Evolutionary conservation across 2,329 filamentous ascomycete species (phyloP).

Genomic region (Incumbomyces delicatus): DNA sequence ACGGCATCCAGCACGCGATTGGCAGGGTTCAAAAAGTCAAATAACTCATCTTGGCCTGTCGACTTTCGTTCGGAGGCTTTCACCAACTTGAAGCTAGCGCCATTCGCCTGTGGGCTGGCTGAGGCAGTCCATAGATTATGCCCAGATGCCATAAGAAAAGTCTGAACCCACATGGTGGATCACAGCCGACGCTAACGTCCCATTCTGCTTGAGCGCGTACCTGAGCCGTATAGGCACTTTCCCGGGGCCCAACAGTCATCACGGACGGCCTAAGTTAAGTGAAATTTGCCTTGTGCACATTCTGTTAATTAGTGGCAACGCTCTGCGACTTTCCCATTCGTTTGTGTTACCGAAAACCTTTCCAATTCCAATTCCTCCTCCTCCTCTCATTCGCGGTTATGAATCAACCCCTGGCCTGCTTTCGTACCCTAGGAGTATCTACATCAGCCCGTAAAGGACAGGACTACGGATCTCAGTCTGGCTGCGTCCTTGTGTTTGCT

Average conservation of each 20-base stretch:
- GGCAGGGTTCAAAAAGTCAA: too few relatives aligned
- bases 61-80: too few relatives aligned
- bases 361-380: constrained; percentile 3
- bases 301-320: neutral
- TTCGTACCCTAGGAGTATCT: neutral
- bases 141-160: neutral
- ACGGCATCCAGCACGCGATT: too few relatives aligned
- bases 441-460: neutral
- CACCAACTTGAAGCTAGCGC: too few relatives aligned
- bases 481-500: neutral
- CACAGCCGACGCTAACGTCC: neutral
- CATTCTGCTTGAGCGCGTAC: constrained; percentile 4
- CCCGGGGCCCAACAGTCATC: constrained; percentile 6
- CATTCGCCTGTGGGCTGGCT: too few relatives aligned
- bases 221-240: constrained; percentile 8
- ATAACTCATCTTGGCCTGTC: too few relatives aligned
- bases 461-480: neutral
- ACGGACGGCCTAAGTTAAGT: neutral
- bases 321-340: constrained; percentile 1
- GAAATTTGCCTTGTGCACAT: neutral
- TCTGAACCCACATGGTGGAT: neutral
- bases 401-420: neutral
- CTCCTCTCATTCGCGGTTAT: constrained; percentile 2
- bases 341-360: constrained; percentile 2
- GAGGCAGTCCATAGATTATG: neutral